A percentile compares a stretch with the other conserved stretches of the same genome.
These are phyloP conservation scores for Auriscalpium vulgare DNA, from an alignment of 768 basidiomycete species.

Conservation along the genomic window DNA sequence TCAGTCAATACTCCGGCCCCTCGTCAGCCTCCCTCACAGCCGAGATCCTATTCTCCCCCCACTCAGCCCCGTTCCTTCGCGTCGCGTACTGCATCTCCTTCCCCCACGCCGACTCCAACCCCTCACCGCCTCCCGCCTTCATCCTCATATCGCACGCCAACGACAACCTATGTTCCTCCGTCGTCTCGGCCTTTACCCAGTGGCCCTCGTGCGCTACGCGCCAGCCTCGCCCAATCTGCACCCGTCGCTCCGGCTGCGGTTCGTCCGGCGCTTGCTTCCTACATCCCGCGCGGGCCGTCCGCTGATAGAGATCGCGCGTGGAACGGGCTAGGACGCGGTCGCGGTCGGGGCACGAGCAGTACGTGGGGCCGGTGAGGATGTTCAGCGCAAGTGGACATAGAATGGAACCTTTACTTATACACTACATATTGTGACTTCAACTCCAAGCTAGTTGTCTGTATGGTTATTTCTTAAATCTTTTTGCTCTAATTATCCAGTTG, in stretches of 20 bases:
- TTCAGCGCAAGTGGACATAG: not conserved
- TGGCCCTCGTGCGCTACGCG: slow-evolving; percentile 13
- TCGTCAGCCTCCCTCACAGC: not conserved
- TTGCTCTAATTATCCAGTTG: not conserved
- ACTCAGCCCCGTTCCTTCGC: slow-evolving; percentile 14
- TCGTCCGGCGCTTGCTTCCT: slow-evolving; percentile 1
- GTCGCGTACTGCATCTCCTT: not conserved
- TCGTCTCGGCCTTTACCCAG: slow-evolving; percentile 14
- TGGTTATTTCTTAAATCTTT: not conserved
- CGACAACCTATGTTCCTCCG: slow-evolving; percentile 5
- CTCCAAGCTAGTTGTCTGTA: not conserved
- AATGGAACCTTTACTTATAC: not conserved
- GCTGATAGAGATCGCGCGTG: slow-evolving; percentile 12
- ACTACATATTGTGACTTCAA: no score
- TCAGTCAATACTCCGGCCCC: not conserved
- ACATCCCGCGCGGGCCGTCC: slow-evolving; percentile 12
- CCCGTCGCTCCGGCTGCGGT: not conserved
- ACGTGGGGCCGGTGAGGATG: slow-evolving; percentile 10
- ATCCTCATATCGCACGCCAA: slow-evolving; percentile 10
- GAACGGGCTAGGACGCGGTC: slow-evolving; percentile 4
- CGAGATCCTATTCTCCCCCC: not conserved
- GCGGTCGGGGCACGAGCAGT: slow-evolving; percentile 9
- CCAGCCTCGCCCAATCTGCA: not conserved
- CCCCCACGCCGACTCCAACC: not conserved
- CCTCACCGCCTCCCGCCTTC: slow-evolving; percentile 8